Evolutionary conservation across 2,329 filamentous ascomycete species (phyloP).

Genomic region (Hypoxylon sp.): DNA sequence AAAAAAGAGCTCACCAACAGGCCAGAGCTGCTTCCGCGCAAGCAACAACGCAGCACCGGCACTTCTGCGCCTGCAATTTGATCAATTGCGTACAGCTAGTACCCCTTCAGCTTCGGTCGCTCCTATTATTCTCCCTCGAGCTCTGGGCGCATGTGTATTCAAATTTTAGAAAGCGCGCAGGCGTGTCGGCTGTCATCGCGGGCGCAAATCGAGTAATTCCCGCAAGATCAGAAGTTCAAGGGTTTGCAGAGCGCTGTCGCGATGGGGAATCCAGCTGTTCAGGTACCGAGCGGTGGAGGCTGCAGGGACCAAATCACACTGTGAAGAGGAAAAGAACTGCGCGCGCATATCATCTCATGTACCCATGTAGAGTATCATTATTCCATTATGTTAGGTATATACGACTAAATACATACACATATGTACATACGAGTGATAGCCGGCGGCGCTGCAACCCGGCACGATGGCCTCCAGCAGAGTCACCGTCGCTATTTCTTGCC

Average conservation of each 20-base stretch:
- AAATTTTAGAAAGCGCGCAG: slow-evolving; percentile 27
- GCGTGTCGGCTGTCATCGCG: slow-evolving; percentile 28
- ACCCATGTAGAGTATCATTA: no score
- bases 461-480: no score
- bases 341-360: neutral
- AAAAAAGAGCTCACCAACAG: slow-evolving; percentile 30
- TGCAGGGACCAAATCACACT: slow-evolving; percentile 34
- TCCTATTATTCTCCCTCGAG: slow-evolving; percentile 12
- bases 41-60: neutral
- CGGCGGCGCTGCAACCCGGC: no score
- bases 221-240: slow-evolving; percentile 35
- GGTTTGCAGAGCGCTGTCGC: slow-evolving; percentile 19
- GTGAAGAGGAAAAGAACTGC: slow-evolving; percentile 10
- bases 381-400: no score
- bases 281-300: slow-evolving; percentile 36
- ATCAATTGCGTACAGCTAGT: slow-evolving; percentile 26
- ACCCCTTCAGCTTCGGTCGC: slow-evolving; percentile 24
- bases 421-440: no score
- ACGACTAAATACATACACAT: no score
- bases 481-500: no score
- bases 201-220: slow-evolving; percentile 36
- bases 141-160: slow-evolving; percentile 22
- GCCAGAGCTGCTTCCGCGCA: slow-evolving; percentile 19
- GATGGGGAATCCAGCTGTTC: slow-evolving; percentile 35
- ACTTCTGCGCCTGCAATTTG: neutral